Evolutionary conservation across 2,329 filamentous ascomycete species (phyloP).

Genomic region (Dactylella cylindrospora): DNA sequence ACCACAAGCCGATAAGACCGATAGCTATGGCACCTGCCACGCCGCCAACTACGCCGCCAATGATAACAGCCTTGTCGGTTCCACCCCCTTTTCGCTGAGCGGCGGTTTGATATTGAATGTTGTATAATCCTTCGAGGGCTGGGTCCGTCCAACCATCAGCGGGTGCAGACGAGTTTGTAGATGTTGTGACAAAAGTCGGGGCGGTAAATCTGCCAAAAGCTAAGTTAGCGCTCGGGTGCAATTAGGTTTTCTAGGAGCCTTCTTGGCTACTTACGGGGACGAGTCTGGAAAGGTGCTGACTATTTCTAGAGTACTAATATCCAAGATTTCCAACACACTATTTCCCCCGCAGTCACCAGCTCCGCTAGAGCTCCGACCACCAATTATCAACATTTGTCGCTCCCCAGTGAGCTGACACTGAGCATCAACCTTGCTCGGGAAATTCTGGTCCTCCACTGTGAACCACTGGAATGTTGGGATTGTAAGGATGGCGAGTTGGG

Average conservation of each 20-base stretch:
- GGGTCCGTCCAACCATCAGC: constrained; percentile 28
- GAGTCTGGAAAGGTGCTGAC: constrained; percentile 22
- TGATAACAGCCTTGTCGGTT: constrained; percentile 30
- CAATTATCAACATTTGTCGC: constrained; percentile 41
- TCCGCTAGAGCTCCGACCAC: constrained; percentile 29
- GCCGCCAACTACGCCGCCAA: constrained; percentile 40
- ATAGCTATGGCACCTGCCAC: constrained; percentile 31
- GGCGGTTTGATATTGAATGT: constrained; percentile 29
- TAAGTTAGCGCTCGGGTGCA: not conserved
- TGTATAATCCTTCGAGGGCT: constrained; percentile 19
- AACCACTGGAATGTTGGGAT: constrained; percentile 37
- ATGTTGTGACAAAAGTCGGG: constrained; percentile 8
- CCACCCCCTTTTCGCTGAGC: constrained; percentile 18
- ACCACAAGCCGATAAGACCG: constrained; percentile 19
- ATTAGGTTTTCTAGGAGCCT: not conserved
- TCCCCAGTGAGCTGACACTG: constrained; percentile 35
- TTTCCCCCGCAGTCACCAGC: constrained; percentile 33
- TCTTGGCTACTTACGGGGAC: constrained; percentile 16
- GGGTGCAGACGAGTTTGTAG: constrained; percentile 9
- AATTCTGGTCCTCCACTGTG: constrained; percentile 18
- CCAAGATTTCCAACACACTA: not conserved
- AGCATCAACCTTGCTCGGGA: constrained; percentile 34
- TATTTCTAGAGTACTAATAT: constrained; percentile 9
- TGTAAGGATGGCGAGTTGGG: constrained; percentile 33
- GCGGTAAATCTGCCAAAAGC: constrained; percentile 12